These are phyloP conservation scores for Phanerochaete carnosa DNA, from an alignment of 768 basidiomycete species.

Conservation along the genomic window DNA sequence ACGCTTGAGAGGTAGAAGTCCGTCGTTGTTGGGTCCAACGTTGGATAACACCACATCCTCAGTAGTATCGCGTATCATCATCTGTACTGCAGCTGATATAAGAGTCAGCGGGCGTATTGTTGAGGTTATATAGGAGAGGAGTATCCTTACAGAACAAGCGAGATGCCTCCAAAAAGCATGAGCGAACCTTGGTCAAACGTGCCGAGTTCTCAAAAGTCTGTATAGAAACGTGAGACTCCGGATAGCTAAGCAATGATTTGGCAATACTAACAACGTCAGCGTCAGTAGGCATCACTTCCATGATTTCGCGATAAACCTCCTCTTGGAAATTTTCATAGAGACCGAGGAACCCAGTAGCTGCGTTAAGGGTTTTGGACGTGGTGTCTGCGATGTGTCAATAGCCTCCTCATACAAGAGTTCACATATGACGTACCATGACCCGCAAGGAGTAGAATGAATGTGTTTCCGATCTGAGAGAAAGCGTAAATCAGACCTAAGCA, in stretches of 20 bases:
- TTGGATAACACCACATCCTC: not conserved
- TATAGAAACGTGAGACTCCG: not conserved
- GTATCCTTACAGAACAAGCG: not conserved
- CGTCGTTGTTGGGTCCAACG: not conserved
- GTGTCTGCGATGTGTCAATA: not conserved
- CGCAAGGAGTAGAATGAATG: conserved; percentile 4
- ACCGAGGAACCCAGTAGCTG: not conserved
- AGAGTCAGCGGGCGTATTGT: too few relatives aligned
- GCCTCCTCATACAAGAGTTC: not conserved
- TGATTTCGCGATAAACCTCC: not conserved
- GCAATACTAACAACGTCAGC: not conserved
- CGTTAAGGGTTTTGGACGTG: not conserved
- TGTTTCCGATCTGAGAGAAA: not conserved
- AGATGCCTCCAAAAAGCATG: not conserved
- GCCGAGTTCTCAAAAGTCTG: not conserved
- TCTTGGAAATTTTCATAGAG: conserved; percentile 3
- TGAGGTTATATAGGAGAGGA: too few relatives aligned
- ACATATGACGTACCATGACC: conserved; percentile 1
- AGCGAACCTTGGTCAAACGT: not conserved
- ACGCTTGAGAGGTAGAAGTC: not conserved
- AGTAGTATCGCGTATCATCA: not conserved
- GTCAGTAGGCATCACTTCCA: conserved; percentile 2
- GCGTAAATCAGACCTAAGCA: not conserved
- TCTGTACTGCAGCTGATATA: not conserved
- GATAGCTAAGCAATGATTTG: not conserved